Evolutionary conservation across 805 yeast genomes (phyloP).

Genomic region (Candida verbasci): DNA sequence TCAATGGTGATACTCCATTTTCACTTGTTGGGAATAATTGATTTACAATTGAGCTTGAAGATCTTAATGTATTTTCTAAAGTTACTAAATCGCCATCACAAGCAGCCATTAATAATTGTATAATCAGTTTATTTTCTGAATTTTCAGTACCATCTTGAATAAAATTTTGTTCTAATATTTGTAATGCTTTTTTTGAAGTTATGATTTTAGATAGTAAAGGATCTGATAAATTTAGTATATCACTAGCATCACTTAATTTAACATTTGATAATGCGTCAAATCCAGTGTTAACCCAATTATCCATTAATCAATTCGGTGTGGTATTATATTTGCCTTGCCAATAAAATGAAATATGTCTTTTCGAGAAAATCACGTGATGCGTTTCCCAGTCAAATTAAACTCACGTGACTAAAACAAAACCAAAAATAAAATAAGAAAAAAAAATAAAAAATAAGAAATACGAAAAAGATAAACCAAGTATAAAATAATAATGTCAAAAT

Average conservation of each 20-base stretch:
- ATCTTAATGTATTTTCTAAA: conserved; percentile 21
- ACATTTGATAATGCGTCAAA: conserved; percentile 1
- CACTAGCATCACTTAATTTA: conserved; percentile 4
- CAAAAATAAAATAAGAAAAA: too few relatives aligned
- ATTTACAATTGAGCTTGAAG: conserved; percentile 18
- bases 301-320: too few relatives aligned
- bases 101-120: conserved; percentile 27
- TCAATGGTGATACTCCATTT: conserved; percentile 29
- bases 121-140: conserved; percentile 9
- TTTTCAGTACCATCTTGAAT: neutral
- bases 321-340: too few relatives aligned
- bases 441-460: too few relatives aligned
- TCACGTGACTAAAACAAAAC: too few relatives aligned
- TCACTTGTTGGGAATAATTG: conserved; percentile 20
- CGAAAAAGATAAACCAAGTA: neutral
- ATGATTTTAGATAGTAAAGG: conserved; percentile 22
- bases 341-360: too few relatives aligned
- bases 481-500: conserved; percentile 4
- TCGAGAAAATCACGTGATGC: too few relatives aligned
- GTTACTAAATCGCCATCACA: conserved; percentile 36
- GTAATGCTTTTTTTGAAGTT: conserved; percentile 24
- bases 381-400: too few relatives aligned
- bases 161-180: conserved; percentile 13
- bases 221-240: conserved; percentile 20
- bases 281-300: conserved; percentile 5